A percentile compares a stretch with the other conserved stretches of the same genome.
phyloP scores from a whole-genome alignment of 257 asterid genomes.

The Vinca minor region DNA sequence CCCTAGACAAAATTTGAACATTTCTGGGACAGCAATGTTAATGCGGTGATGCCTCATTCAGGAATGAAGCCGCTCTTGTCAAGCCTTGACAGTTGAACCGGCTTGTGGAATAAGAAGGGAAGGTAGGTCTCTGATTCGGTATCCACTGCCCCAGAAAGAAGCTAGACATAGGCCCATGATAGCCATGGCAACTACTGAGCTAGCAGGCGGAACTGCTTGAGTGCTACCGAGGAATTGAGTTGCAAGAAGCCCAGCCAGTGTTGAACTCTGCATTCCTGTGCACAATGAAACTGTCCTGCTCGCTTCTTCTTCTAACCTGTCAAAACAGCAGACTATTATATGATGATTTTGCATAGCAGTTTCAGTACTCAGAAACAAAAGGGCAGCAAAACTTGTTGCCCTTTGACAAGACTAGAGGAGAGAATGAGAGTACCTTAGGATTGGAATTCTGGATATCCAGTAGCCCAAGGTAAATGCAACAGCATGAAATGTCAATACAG shows the following conservation, averaged over 20 bases:
- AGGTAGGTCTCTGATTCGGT: constrained; percentile 54
- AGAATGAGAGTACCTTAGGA: constrained; percentile 47
- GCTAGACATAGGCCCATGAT: constrained; percentile 97
- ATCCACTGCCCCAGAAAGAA: constrained; percentile 89
- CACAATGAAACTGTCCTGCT: constrained; percentile 81
- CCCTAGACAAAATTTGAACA: neutral
- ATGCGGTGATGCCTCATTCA: neutral
- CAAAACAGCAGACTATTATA: neutral
- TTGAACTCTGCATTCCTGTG: constrained; percentile 98
- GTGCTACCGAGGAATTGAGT: constrained; percentile 77
- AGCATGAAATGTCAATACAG: constrained; percentile 73
- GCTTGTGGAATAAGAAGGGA: constrained; percentile 28
- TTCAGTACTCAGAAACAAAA: neutral
- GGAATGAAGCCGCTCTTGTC: neutral
- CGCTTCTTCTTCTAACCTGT: constrained; percentile 79
- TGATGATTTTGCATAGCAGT: neutral
- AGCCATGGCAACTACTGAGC: constrained; percentile 95
- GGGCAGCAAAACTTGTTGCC: neutral
- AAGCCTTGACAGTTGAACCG: constrained; percentile 38
- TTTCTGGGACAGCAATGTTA: neutral
- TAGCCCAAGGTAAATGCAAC: constrained; percentile 81
- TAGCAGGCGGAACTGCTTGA: constrained; percentile 92
- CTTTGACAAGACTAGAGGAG: neutral
- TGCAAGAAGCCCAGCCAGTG: constrained; percentile 92
- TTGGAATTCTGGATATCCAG: constrained; percentile 69